Evolutionary conservation across 257 asterid species (phyloP).

Genomic region (Nicotiana sylvestris): DNA sequence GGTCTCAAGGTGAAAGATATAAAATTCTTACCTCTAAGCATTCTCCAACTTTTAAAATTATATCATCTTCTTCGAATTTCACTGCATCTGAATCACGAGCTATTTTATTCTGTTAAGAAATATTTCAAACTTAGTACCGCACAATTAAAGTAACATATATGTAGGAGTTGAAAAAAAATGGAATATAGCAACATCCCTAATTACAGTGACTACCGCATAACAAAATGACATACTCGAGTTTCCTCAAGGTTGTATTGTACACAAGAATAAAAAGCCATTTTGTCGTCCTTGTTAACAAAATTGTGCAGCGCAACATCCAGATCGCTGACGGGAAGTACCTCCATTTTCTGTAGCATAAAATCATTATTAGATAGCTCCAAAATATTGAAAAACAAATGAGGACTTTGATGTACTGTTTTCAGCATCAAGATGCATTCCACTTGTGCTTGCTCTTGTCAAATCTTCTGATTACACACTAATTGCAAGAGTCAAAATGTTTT

Average conservation of each 20-base stretch:
- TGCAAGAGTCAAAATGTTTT: neutral
- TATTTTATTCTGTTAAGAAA: slow-evolving; percentile 61
- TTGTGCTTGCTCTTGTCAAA: neutral
- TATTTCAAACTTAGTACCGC: neutral
- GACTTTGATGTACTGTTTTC: neutral
- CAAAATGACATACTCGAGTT: slow-evolving; percentile 53
- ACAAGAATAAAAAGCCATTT: slow-evolving; percentile 87
- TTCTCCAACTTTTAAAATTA: slow-evolving; percentile 90
- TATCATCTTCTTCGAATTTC: slow-evolving; percentile 68
- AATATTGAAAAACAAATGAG: slow-evolving; percentile 1
- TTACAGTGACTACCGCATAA: slow-evolving; percentile 9
- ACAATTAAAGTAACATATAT: neutral
- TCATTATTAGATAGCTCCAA: slow-evolving; percentile 12
- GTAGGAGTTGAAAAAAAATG: neutral
- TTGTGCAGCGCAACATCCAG: slow-evolving; percentile 90
- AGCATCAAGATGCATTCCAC: neutral
- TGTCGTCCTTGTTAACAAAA: slow-evolving; percentile 95
- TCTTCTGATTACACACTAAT: neutral
- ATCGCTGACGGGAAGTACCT: slow-evolving; percentile 93
- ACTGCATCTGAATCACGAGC: slow-evolving; percentile 53
- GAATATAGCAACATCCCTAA: neutral
- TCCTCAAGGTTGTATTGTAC: slow-evolving; percentile 85
- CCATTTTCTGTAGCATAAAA: slow-evolving; percentile 68
- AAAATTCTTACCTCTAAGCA: slow-evolving; percentile 73
- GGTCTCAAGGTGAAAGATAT: slow-evolving; percentile 14